Base-by-base conservation (phyloP, 2,329 filamentous ascomycete genomes). In the Chaetomiaceae sp. region DNA sequence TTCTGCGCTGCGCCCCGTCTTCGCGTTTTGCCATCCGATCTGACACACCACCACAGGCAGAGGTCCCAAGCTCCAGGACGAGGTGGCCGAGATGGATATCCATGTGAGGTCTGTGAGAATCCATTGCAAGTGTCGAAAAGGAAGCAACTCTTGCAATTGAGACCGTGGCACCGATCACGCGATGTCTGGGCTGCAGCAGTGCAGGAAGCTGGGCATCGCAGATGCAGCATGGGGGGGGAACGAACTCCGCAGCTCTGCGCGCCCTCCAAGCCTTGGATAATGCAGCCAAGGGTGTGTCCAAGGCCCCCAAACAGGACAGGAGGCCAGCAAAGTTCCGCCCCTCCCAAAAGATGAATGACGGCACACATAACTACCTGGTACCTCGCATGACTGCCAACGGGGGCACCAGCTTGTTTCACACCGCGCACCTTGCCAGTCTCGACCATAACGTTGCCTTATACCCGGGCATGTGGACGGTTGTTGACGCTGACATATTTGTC, bases 361-460 rank as follows among this genome's bases (percentile, higher is more conserved):
- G 45, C 34, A 48, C 40, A 35, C 45, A 45, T 9, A 53, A 53
- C 42, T 33, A n/a, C 50, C 50, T 33, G 19, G 50, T 33, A n/a
- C 50, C 50, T 33, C 23, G 50, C 50, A 53, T 53, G 23, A 37
- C 30, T 20, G 35, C 35, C 35, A 20, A 14, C n/a, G 21, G 33
- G 23, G 17, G 17, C 16, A 42, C 23, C 31, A 40, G 25, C 39
- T 25, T 27, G 50, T 48, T 48, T 48, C 50, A 44, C 30, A 33
- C 30, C 6, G 30, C 7, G 3, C 30, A n/a, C 30, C 25, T 37
- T 25, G 9, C 35, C 16, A 35, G 13, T 31, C 19, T 23, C 5
- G 4, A 44, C 30, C 13, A 8, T n/a, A n/a, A n/a, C n/a, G n/a
- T n/a, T n/a, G n/a, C n/a, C n/a, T n/a, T 23, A 16, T 34, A 30